Evolutionary conservation across 2,329 filamentous ascomycete species (phyloP).

Genomic region (Dactylellina leptospora): DNA sequence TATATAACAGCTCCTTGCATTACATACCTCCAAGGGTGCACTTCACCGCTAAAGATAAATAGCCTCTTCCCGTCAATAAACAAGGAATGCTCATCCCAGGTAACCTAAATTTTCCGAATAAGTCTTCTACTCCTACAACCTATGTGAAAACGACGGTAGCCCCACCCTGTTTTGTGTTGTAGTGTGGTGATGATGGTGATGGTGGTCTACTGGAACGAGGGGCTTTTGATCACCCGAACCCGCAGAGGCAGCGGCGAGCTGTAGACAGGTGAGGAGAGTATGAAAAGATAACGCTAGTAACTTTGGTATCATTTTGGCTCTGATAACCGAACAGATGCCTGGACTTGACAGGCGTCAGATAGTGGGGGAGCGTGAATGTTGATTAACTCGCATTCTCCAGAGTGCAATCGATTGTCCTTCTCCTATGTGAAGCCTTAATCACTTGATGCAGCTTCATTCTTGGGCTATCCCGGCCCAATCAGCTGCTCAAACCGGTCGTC

Average conservation of each 20-base stretch:
- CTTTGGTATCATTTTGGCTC: neutral
- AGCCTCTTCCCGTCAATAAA: conserved; percentile 75
- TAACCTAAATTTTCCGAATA: conserved; percentile 63
- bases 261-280: conserved; percentile 6
- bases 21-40: conserved; percentile 69
- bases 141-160: neutral
- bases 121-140: neutral
- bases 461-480: too few species aligned
- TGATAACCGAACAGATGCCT: too few species aligned
- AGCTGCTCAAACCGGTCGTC: too few species aligned
- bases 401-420: too few species aligned
- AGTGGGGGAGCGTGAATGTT: too few species aligned
- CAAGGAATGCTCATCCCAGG: conserved; percentile 77
- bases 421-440: too few species aligned
- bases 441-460: too few species aligned
- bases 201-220: conserved; percentile 25
- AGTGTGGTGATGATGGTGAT: neutral
- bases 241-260: neutral
- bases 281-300: conserved; percentile 13
- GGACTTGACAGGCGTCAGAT: too few species aligned
- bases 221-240: conserved; percentile 13
- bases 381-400: too few species aligned
- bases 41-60: conserved; percentile 76
- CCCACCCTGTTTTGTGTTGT: conserved; percentile 32
- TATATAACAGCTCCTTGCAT: neutral